A percentile compares a stretch with the other conserved stretches of the same genome.
Conservation (phyloP, 1,139 yeast species). For the Kazachstania sp. region DNA sequence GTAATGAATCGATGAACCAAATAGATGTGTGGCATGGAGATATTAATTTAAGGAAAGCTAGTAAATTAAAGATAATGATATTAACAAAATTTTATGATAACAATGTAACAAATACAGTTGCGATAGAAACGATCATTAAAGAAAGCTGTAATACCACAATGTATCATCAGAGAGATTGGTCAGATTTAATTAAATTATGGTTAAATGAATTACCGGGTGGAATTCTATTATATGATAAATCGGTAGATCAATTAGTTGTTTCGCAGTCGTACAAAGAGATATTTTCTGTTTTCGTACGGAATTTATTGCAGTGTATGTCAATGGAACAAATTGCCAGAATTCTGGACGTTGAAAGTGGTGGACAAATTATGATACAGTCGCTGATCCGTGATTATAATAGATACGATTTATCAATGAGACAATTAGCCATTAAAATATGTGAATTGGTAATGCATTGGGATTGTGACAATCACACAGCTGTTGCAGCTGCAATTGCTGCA, state of each 20-base stretch:
- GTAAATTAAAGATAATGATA: not conserved
- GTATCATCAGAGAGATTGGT: conserved; percentile 11
- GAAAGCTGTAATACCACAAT: not conserved
- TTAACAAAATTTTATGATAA: not conserved
- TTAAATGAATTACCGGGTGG: conserved; percentile 33
- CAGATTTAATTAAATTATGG: conserved; percentile 29
- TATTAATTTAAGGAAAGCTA: not conserved
- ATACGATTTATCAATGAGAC: not conserved
- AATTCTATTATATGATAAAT: not conserved
- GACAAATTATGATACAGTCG: not conserved
- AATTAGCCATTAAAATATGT: not conserved
- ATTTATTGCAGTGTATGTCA: not conserved
- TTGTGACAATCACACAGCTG: not conserved
- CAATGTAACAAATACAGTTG: too few relatives aligned
- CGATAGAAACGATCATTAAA: not conserved
- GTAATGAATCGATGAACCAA: not conserved
- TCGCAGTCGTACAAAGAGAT: not conserved
- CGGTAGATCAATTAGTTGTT: not conserved
- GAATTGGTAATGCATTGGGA: not conserved
- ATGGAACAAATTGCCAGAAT: too few relatives aligned
- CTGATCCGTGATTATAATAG: not conserved
- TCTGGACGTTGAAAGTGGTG: not conserved
- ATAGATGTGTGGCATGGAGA: not conserved
- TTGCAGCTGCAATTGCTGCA: too few relatives aligned
- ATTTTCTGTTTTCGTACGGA: not conserved